phyloP scores from a whole-genome alignment of 2,329 filamentous ascomycete genomes.

The Pseudogymnoascus sp. region DNA sequence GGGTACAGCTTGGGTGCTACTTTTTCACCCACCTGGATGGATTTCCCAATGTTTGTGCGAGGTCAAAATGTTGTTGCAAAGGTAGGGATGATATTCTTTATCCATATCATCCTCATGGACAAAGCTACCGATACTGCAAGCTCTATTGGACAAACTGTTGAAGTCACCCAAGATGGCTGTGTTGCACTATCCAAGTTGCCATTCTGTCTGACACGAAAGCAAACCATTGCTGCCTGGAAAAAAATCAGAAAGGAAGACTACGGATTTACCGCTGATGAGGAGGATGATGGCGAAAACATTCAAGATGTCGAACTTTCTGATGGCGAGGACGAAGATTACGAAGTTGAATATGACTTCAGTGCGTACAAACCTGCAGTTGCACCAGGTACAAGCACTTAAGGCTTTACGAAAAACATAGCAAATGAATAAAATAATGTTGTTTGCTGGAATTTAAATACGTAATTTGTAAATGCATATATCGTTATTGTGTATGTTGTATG shows the following conservation, averaged over 20 bases:
- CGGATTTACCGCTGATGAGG: constrained; percentile 27
- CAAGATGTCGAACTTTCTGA: constrained; percentile 30
- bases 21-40: constrained; percentile 24
- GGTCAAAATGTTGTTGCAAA: constrained; percentile 21
- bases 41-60: constrained; percentile 20
- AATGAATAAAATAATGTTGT: neutral
- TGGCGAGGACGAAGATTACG: constrained; percentile 29
- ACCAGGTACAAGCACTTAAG: neutral
- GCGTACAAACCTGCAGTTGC: constrained; percentile 19
- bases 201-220: constrained; percentile 28
- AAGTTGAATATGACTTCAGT: constrained; percentile 31
- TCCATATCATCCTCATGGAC: constrained; percentile 31
- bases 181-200: constrained; percentile 29
- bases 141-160: constrained; percentile 27
- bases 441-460: neutral
- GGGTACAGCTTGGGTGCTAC: constrained; percentile 28
- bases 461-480: neutral
- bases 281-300: constrained; percentile 29
- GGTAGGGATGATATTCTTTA: constrained; percentile 30
- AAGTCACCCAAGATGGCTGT: constrained; percentile 28
- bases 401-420: neutral
- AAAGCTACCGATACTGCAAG: constrained; percentile 30
- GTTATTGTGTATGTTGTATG: neutral
- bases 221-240: constrained; percentile 31
- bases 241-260: constrained; percentile 30